Base-by-base conservation (phyloP, 208 protist genomes). In the Phytomonas sp. region DNA sequence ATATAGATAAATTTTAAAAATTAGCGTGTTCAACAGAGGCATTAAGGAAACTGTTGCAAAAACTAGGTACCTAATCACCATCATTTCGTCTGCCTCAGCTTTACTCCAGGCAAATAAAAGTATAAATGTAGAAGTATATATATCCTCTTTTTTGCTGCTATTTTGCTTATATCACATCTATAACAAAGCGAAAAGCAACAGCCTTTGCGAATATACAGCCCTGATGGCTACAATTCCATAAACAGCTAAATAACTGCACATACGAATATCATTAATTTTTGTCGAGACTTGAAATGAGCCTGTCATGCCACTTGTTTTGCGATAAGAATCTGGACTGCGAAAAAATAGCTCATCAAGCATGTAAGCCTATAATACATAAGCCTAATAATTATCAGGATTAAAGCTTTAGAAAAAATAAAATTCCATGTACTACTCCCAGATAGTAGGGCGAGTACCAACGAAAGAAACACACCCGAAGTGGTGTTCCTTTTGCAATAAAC, bases 361-460 rank as follows among this genome's bases (percentile, higher is more conserved):
- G 6, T 7, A 34, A 34, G 6, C 1, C 33, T 34, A 34, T 34
- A 34, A 34, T 34, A 34, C 6, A 34, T 34, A 7, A 34, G 1
- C 33, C 33, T 34, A 34, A 34, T 34, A 34, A 34, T 34, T 34
- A 34, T 34, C 1, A 6, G 33, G 4, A 43, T 76, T 77, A 31
- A 37, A 26, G 7, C 67, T 62, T 29, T 74, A 66, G 29, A 71
- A 51, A 26, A 79, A 51, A 37, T 71, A 62, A 23, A 72, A 36
- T 51, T 79, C 71, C 75, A 79, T 79, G 6, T 34, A 34, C 33
- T 34, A 34, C 15, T 46, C 40, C 11, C 33, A n/a, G 63, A 32
- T 23, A 34, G 60, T 28, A 72, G 20, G 59, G 56, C 17, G 0
- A 62, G n/a, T 17, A 46, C 34, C n/a, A 72, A 63, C 7, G 17